Base-by-base conservation (phyloP, 495 filamentous ascomycete species). In the Penicillium turbatum region DNA sequence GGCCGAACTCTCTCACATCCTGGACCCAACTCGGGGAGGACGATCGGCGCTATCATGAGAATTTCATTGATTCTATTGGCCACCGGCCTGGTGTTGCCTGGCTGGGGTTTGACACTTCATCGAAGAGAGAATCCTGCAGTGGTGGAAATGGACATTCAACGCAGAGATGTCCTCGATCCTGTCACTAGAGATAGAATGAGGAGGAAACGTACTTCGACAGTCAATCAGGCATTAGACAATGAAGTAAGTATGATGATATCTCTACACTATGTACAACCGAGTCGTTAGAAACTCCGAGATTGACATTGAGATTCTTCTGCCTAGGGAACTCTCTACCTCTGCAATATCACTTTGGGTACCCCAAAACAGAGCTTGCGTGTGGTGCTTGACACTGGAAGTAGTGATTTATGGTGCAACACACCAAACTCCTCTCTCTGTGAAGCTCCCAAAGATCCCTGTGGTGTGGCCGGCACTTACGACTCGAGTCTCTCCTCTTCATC, bases 351-450 rank as follows among this genome's bases (percentile, higher is more conserved):
- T 10, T 59, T 93, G 53, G 89, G 89, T 32, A 90, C 89, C 15
- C 88, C 88, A 16, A 58, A 76, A 17, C 84, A 85, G 58, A 68
- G 59, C 5, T 46, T 91, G n/a, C 76, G 81, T 19, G 61, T 92
- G 63, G 82, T 88, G 54, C 62, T 93, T 48, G 89, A 93, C 59
- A 93, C 89, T 9, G 89, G 89, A 26, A 95, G 89, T 65, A 93
- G 89, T 59, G 92, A 97, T 71, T 70, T 96, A 3, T 97, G 92
- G 92, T 82, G 85, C 21, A 93, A 95, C 67, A 81, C 86, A 5
- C 77, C 79, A 11, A 67, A 64, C 30, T 92, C 88, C 6, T 56
- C 65, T 3, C 67, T 88, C 15, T 95, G 90, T 60, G 51, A 63
- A 7, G 54, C 61, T 3, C 53, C 53, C 7, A 51, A 51, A 0